These are phyloP conservation scores for Aureobasidium uvarum DNA, from an alignment of 2,329 filamentous ascomycete species.

Conservation along the genomic window DNA sequence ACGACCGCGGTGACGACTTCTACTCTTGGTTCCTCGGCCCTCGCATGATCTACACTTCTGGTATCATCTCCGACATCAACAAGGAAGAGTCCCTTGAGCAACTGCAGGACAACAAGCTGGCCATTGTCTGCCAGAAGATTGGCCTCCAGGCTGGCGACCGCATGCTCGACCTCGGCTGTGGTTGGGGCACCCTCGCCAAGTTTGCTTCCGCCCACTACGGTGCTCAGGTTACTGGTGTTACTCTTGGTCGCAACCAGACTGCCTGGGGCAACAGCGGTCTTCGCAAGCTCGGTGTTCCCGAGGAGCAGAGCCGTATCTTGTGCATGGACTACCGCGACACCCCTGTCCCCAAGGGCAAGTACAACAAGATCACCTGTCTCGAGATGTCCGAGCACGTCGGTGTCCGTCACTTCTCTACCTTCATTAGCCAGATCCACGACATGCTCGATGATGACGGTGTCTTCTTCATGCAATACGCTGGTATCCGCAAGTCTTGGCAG, in stretches of 20 bases:
- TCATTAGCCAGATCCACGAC: constrained; percentile 83
- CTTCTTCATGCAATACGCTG: constrained; percentile 94
- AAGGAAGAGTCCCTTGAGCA: constrained; percentile 89
- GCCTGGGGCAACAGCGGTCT: constrained; percentile 93
- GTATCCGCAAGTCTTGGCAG: constrained; percentile 92
- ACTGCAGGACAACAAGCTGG: constrained; percentile 96
- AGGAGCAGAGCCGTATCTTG: constrained; percentile 85
- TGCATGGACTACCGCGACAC: constrained; percentile 99
- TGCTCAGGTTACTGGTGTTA: constrained; percentile 81
- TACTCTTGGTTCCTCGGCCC: constrained; percentile 98
- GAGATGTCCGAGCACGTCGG: constrained; percentile 99
- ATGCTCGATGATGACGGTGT: constrained; percentile 97
- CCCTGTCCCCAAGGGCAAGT: constrained; percentile 71
- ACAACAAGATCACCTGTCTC: constrained; percentile 94
- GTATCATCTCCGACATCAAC: constrained; percentile 84
- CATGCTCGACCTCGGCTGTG: constrained; percentile 93
- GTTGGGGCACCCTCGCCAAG: constrained; percentile 94
- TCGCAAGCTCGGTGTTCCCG: constrained; percentile 74
- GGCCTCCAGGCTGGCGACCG: constrained; percentile 74
- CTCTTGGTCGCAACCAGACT: constrained; percentile 92
- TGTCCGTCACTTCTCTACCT: constrained; percentile 78
- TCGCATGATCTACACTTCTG: constrained; percentile 98
- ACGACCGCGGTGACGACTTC: constrained; percentile 97
- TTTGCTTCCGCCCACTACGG: constrained; percentile 93
- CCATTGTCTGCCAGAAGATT: constrained; percentile 94